phyloP scores from a whole-genome alignment of 495 filamentous ascomycete genomes.

The Penicillium simplicissimum region DNA sequence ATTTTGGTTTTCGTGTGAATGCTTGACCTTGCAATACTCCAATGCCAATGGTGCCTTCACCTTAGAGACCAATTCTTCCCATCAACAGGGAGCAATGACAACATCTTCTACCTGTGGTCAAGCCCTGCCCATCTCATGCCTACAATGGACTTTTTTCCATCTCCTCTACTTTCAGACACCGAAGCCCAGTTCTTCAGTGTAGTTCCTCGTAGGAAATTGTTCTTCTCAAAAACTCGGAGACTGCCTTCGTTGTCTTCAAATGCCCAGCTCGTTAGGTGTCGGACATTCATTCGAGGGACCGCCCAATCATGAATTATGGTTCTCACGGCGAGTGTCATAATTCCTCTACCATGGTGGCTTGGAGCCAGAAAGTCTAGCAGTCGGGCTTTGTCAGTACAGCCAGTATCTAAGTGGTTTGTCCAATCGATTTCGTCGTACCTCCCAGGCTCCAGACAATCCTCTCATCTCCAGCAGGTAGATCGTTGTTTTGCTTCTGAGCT shows the following conservation, averaged over 20 bases:
- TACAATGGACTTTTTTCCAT: slow-evolving; percentile 19
- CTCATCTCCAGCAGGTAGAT: slow-evolving; percentile 21
- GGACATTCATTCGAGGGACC: slow-evolving; percentile 31
- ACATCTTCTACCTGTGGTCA: background rate
- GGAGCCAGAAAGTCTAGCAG: slow-evolving; percentile 26
- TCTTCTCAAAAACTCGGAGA: slow-evolving; percentile 24
- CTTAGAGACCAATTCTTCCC: background rate
- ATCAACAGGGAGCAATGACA: background rate
- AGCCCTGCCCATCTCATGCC: background rate
- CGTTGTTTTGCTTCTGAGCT: slow-evolving; percentile 21
- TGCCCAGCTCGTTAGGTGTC: slow-evolving; percentile 15
- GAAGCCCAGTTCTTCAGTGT: slow-evolving; percentile 22
- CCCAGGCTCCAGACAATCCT: slow-evolving; percentile 28
- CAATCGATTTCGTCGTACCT: slow-evolving; percentile 11
- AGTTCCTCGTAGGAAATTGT: slow-evolving; percentile 21
- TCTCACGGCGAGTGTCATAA: slow-evolving; percentile 29
- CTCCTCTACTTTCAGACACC: slow-evolving; percentile 17
- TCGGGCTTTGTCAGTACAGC: background rate
- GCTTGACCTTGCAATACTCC: background rate
- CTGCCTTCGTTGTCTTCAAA: slow-evolving; percentile 30
- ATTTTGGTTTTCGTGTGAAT: no score
- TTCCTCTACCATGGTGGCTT: slow-evolving; percentile 26
- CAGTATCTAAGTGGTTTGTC: no score
- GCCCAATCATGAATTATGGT: slow-evolving; percentile 28
- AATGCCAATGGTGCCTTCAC: background rate